Evolutionary conservation across 176 grass and related monocot species (phyloP), one percentile per base, ranked within the genome.

Genomic region (Eremochloa ophiuroides): DNA sequence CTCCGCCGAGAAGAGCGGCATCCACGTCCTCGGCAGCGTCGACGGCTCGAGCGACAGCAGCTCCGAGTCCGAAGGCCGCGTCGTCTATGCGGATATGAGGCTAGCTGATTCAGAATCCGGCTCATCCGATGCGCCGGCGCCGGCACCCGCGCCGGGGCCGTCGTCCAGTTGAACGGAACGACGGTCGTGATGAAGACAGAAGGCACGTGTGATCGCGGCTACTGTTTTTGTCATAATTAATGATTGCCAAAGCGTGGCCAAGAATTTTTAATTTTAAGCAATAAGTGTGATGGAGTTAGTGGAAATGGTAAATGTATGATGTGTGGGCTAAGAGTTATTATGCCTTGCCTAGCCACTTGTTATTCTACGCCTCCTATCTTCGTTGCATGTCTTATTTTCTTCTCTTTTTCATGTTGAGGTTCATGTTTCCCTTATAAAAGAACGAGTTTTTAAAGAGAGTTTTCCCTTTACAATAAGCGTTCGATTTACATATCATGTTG

Each of bases 11-110:
- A 75, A 66, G 43, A 66, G 75, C 59, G 27, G 64, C 9, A 42
- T 53, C 43, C 59, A 28, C 8, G 9, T 82, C 1, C 6, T 64
- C 59, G 14, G 56, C 2, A 40, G n/a, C n/a, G n/a, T 20, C 15
- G 25, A 13, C 4, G 23, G 4, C 1, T 18, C 10, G 62, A 37
- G 4, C 48, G 34, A 8, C 6, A 26, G 10, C 17, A 5, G 10
- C 28, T 9, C 7, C 0, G 43, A 29, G 26, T 22, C 34, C 4
- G 81, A 83, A 29, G 81, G 71, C 10, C 81, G 81, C 1, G 71
- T 83, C 6, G 71, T 83, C 10, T 83, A 83, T 7, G 23, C 81
- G 4, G 81, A 83, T 61, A 75, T 83, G 81, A 83, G 31, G 61
- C 8, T 17, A n/a, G 23, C 2, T 1, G 3, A 40, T n/a, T n/a